These are phyloP conservation scores for Sporopachydermia cereana DNA, from an alignment of 1,139 yeast genomes.

Conservation along the genomic window DNA sequence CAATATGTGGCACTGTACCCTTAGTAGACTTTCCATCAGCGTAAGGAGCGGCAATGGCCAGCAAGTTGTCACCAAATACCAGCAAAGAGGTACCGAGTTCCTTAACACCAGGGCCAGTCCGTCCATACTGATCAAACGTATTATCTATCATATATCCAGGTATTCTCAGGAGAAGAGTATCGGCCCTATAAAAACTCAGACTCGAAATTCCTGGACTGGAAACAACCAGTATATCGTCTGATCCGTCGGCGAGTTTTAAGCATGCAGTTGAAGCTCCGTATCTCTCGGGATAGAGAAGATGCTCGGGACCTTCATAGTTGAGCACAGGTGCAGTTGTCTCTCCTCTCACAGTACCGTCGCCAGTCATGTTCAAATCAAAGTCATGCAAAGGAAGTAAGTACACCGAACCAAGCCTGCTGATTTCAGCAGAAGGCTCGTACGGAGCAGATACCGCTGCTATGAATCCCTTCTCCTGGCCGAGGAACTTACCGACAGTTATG, in stretches of 20 bases:
- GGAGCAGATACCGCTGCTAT: slow-evolving; percentile 41
- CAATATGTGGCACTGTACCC: neutral
- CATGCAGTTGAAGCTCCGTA: too few species aligned
- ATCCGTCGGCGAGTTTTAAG: too few species aligned
- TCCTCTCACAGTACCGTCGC: too few species aligned
- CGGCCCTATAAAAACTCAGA: slow-evolving; percentile 17
- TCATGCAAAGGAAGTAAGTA: slow-evolving; percentile 28
- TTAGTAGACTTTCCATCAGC: neutral
- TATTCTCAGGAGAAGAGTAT: neutral
- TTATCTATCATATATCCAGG: neutral
- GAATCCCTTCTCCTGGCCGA: slow-evolving; percentile 18
- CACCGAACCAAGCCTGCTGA: slow-evolving; percentile 25
- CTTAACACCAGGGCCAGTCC: neutral
- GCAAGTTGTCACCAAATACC: neutral
- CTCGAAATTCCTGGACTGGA: slow-evolving; percentile 24
- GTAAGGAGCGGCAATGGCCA: neutral
- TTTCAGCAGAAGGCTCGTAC: slow-evolving; percentile 23
- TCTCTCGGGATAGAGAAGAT: too few species aligned
- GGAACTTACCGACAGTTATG: slow-evolving; percentile 29
- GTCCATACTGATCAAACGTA: neutral
- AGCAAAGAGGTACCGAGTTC: neutral
- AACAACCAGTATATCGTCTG: slow-evolving; percentile 19
- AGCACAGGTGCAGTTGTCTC: too few species aligned
- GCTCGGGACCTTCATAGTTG: too few species aligned
- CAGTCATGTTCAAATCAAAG: too few species aligned